Evolutionary conservation across 2,329 filamentous ascomycete genomes (phyloP).

Genomic region (Ceratocystis lukuohia): DNA sequence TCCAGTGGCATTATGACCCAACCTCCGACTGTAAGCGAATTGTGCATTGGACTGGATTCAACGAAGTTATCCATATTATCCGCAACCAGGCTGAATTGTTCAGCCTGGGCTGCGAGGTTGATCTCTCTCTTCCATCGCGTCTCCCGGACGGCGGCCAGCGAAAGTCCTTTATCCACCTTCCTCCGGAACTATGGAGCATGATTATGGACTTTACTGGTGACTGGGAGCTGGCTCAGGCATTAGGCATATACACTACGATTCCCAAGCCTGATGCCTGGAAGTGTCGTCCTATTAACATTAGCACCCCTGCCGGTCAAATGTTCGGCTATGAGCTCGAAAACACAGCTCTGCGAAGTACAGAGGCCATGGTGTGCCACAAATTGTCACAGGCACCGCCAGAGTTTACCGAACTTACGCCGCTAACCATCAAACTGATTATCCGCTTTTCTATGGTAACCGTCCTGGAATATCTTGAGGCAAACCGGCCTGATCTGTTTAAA

Average conservation of each 20-base stretch:
- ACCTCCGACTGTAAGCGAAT: conserved; percentile 36
- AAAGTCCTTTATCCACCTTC: conserved; percentile 39
- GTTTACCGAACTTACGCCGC: conserved; percentile 57
- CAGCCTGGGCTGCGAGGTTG: conserved; percentile 58
- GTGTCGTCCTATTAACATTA: conserved; percentile 44
- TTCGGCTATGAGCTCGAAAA: conserved; percentile 74
- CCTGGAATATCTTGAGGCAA: conserved; percentile 52
- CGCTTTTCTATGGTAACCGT: conserved; percentile 76
- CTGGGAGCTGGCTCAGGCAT: conserved; percentile 76
- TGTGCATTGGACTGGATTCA: conserved; percentile 50
- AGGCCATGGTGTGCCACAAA: conserved; percentile 58
- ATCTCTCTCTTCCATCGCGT: conserved; percentile 30
- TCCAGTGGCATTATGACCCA: conserved; percentile 66
- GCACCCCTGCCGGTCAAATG: conserved; percentile 26
- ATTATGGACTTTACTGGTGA: conserved; percentile 74
- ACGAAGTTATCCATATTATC: conserved; percentile 59
- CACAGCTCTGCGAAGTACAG: conserved; percentile 61
- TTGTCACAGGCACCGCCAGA: conserved; percentile 57
- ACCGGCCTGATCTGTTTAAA: conserved; percentile 61
- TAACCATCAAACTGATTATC: conserved; percentile 79
- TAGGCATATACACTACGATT: conserved; percentile 69
- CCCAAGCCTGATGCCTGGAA: conserved; percentile 59
- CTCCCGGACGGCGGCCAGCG: conserved; percentile 28
- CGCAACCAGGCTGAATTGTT: conserved; percentile 66
- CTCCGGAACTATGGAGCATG: conserved; percentile 78